phyloP scores from a whole-genome alignment of 768 basidiomycete species.

The Panus rudis region DNA sequence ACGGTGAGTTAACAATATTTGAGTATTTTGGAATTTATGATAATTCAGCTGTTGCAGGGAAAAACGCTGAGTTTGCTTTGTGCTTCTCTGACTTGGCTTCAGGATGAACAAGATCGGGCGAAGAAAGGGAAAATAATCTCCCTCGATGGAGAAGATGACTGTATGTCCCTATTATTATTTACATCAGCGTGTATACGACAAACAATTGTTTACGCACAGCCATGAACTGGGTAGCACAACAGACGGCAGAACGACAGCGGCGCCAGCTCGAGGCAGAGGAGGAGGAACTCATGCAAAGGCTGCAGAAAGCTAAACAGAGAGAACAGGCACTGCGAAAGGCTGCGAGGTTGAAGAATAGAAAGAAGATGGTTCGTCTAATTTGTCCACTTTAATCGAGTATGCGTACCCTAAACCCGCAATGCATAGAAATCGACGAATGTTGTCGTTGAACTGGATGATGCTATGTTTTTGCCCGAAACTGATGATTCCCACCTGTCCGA shows the following conservation, averaged over 20 bases:
- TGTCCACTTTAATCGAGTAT: background rate
- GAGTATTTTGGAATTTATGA: background rate
- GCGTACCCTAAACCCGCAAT: slow-evolving; percentile 6
- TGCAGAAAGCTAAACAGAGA: slow-evolving; percentile 53
- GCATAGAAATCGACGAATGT: slow-evolving; percentile 10
- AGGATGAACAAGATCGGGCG: slow-evolving; percentile 63
- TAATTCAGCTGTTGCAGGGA: slow-evolving; percentile 46
- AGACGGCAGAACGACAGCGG: slow-evolving; percentile 57
- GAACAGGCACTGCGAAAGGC: slow-evolving; percentile 51
- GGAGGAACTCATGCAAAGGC: slow-evolving; percentile 51
- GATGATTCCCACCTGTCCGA: slow-evolving; percentile 9
- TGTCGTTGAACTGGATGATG: slow-evolving; percentile 44
- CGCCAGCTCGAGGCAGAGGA: slow-evolving; percentile 66
- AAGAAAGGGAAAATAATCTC: slow-evolving; percentile 54
- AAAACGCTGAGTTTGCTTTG: slow-evolving; percentile 82
- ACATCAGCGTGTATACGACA: background rate
- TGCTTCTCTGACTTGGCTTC: slow-evolving; percentile 67
- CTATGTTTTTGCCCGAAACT: slow-evolving; percentile 56
- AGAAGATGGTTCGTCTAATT: slow-evolving; percentile 50
- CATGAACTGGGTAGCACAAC: slow-evolving; percentile 65
- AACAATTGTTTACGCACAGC: background rate
- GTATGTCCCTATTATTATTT: slow-evolving; percentile 1
- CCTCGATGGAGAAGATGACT: slow-evolving; percentile 20
- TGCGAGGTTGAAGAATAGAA: slow-evolving; percentile 45
- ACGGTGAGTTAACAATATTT: slow-evolving; percentile 44